Conservation (phyloP, 106 monocot species). For the Acanthochlamys bracteata region DNA sequence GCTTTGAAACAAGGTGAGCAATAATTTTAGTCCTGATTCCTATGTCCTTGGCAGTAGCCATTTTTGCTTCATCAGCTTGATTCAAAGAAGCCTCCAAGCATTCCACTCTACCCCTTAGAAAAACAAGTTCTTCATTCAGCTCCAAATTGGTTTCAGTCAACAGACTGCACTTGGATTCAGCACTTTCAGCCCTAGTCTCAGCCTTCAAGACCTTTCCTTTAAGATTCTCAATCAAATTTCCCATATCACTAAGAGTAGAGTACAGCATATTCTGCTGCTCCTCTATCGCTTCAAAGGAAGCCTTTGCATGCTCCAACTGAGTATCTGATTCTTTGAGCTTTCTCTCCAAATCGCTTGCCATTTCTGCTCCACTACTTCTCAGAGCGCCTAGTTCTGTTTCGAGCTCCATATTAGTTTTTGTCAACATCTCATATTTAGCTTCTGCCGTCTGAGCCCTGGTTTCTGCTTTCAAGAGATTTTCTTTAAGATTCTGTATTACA, state of each 20-base stretch:
- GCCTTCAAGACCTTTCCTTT: conserved; percentile 66
- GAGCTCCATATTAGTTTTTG: conserved; percentile 43
- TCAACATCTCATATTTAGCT: conserved; percentile 28
- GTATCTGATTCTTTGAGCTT: conserved; percentile 64
- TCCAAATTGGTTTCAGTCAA: conserved; percentile 78
- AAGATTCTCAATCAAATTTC: conserved; percentile 68
- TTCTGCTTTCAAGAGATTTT: conserved; percentile 35
- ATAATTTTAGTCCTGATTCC: conserved; percentile 60
- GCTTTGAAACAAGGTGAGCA: conserved; percentile 53
- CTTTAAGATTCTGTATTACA: conserved; percentile 29
- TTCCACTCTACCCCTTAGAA: conserved; percentile 51
- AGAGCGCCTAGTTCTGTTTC: conserved; percentile 34
- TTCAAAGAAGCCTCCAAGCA: conserved; percentile 42
- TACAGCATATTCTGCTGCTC: conserved; percentile 54
- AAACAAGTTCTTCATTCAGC: conserved; percentile 63
- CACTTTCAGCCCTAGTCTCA: conserved; percentile 61
- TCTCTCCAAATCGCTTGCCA: conserved; percentile 38
- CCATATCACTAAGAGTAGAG: conserved; percentile 68
- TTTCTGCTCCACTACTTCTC: conserved; percentile 35
- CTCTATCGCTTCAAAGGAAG: conserved; percentile 64
- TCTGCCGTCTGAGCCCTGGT: conserved; percentile 47
- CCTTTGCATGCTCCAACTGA: conserved; percentile 70
- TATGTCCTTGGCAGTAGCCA: conserved; percentile 56
- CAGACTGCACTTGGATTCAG: conserved; percentile 54
- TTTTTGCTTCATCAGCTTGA: conserved; percentile 54